Evolutionary conservation across 2,329 filamentous ascomycete species (phyloP).

Genomic region (Penicillium glabrum): DNA sequence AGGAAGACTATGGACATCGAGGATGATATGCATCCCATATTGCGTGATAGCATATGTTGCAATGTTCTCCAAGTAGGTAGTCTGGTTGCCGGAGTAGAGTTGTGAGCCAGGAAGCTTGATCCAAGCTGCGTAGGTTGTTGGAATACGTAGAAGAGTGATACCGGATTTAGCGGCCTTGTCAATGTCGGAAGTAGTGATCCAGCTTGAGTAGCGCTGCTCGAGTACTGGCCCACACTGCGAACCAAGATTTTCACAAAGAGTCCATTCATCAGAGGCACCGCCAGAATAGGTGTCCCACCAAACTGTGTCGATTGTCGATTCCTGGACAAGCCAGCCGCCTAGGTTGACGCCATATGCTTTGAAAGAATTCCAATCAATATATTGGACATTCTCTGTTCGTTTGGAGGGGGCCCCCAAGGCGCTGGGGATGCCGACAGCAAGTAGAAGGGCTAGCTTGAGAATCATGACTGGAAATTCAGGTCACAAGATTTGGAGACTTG

Average conservation of each 20-base stretch:
- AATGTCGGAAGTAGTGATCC: conserved; percentile 5
- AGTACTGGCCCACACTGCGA: conserved; percentile 5
- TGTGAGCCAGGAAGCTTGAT: conserved; percentile 20
- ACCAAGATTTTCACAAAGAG: conserved; percentile 3
- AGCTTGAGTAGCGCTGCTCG: conserved; percentile 5
- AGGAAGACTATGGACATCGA: conserved; percentile 23
- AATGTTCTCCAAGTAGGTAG: conserved; percentile 6
- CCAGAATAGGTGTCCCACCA: conserved; percentile 20
- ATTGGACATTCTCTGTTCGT: not conserved
- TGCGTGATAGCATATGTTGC: conserved; percentile 16
- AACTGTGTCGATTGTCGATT: conserved; percentile 14
- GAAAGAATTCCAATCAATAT: conserved; percentile 19
- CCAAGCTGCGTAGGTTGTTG: conserved; percentile 10
- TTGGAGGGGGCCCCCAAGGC: not conserved
- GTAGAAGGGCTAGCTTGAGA: not conserved
- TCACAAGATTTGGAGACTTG: not conserved
- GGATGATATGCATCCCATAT: conserved; percentile 23
- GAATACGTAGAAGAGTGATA: conserved; percentile 7
- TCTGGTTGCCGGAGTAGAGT: conserved; percentile 22
- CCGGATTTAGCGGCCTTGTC: conserved; percentile 2
- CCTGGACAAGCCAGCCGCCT: conserved; percentile 24
- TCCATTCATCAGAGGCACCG: conserved; percentile 21
- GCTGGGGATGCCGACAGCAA: not conserved
- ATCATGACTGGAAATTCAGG: not conserved
- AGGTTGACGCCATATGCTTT: conserved; percentile 22